Evolutionary conservation across 768 basidiomycete genomes (phyloP).

Genomic region (Boletellus sp.): DNA sequence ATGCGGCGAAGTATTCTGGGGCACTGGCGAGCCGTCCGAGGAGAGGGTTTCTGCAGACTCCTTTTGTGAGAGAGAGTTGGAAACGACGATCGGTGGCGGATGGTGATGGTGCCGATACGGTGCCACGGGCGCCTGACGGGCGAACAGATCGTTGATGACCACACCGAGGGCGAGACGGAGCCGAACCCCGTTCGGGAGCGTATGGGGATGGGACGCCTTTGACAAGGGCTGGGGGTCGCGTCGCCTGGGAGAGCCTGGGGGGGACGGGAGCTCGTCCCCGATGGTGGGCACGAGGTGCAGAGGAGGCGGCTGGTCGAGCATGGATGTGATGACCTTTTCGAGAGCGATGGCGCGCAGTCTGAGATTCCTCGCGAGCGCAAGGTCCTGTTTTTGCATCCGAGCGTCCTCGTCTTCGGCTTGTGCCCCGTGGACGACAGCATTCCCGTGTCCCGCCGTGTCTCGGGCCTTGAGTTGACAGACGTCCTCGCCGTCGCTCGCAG

Average conservation of each 20-base stretch:
- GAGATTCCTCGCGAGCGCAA: slow-evolving; percentile 58
- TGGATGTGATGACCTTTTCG: slow-evolving; percentile 76
- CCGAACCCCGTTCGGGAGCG: slow-evolving; percentile 76
- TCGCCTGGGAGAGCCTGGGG: slow-evolving; percentile 50
- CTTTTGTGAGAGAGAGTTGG: slow-evolving; percentile 25
- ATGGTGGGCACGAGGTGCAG: slow-evolving; percentile 45
- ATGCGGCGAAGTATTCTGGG: slow-evolving; percentile 22
- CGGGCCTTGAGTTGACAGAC: slow-evolving; percentile 45
- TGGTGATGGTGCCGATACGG: slow-evolving; percentile 34
- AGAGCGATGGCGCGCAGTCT: slow-evolving; percentile 75
- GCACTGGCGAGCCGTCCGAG: slow-evolving; percentile 22
- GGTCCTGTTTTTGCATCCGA: slow-evolving; percentile 53
- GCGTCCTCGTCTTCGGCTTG: slow-evolving; percentile 59
- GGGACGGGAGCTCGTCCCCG: slow-evolving; percentile 50
- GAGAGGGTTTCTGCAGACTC: slow-evolving; percentile 21
- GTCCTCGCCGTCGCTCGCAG: slow-evolving; percentile 60
- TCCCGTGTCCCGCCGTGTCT: slow-evolving; percentile 43
- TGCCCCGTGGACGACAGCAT: slow-evolving; percentile 16
- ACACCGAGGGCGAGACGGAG: slow-evolving; percentile 71
- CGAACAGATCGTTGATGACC: slow-evolving; percentile 79
- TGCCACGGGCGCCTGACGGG: slow-evolving; percentile 54
- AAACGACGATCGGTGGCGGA: slow-evolving; percentile 34
- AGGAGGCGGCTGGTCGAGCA: slow-evolving; percentile 77
- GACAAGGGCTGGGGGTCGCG: slow-evolving; percentile 20
- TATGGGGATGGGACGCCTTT: slow-evolving; percentile 49